Evolutionary conservation across 1,284 basidiomycete genomes (phyloP).

Genomic region (Trametes hirsuta): DNA sequence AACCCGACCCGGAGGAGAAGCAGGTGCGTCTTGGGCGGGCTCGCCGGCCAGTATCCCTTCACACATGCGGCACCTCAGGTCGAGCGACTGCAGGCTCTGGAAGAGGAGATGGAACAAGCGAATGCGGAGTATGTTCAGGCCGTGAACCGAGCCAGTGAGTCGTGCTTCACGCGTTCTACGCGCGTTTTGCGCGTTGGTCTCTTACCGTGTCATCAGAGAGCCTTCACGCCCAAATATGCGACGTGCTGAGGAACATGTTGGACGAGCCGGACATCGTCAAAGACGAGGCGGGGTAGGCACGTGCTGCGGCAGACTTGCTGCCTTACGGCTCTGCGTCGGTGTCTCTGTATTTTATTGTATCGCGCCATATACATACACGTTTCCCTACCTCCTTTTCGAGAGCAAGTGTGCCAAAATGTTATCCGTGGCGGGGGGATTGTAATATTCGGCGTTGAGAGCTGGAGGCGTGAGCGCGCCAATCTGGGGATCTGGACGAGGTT

Average conservation of each 20-base stretch:
- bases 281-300: constrained; percentile 16
- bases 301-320: too few species aligned
- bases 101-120: constrained; percentile 67
- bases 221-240: constrained; percentile 62
- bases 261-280: constrained; percentile 41
- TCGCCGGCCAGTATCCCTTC: background rate
- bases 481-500: background rate
- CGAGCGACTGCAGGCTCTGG: constrained; percentile 59
- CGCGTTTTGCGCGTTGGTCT: background rate
- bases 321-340: too few species aligned
- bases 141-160: constrained; percentile 74
- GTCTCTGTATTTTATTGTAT: too few species aligned
- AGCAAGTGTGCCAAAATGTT: too few species aligned
- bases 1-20: constrained; percentile 71
- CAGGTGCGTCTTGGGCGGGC: constrained; percentile 50
- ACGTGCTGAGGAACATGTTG: constrained; percentile 61
- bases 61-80: constrained; percentile 47
- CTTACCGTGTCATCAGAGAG: constrained; percentile 46
- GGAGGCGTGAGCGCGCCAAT: background rate
- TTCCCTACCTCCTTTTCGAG: too few species aligned
- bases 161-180: background rate
- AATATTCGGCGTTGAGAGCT: too few species aligned
- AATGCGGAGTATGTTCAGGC: constrained; percentile 76
- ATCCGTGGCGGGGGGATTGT: too few species aligned
- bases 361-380: too few species aligned